Evolutionary conservation across 371 early-diverging fungal genomes (phyloP), one percentile per base, ranked within the genome.

Genomic region (Mucor saturninus): DNA sequence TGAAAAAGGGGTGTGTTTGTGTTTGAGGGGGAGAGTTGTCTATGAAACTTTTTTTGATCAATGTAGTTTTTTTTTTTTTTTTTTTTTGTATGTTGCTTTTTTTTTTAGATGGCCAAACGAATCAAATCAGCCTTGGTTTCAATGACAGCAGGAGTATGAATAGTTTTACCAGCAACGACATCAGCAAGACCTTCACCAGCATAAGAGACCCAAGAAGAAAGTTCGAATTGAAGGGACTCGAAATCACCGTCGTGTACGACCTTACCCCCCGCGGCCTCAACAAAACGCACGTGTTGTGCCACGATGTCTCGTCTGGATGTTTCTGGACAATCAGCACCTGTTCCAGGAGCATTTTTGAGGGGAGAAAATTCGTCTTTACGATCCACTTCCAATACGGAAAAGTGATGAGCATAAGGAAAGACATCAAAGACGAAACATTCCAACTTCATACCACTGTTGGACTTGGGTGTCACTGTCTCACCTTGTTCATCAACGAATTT

Each of bases 391-490:
- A 97, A 84, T 35, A 98, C 96, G 35, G 96, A 95, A 83, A 98
- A 83, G 55, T 83, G 62, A 62, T 92, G 74, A 21, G 93, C 89
- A 71, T 85, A 93, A 45, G 97, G 97, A 83, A 98, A 93, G 15
- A 98, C 97, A 73, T 97, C 97, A 83, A 97, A 97, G 48, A 97
- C 93, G 73, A 97, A 97, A 77, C 93, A 87, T 82, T 98, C 98
- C 48, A 98, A 87, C 82, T 98, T 98, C 86, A 97, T 95, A 49
- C 98, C 98, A 67, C 96, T 96, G 72, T 89, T 89, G 56, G 83
- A 84, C 64, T 86, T 85, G 46, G 97, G 97, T 2, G 79, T 56
- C 40, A 93, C 72, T n/a, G 69, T 58, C 62, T 88, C 86, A 35
- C 95, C 96, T 50, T 82, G 79, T n/a, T 88, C 56, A 71, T 96